phyloP scores from a whole-genome alignment of 164 flowering plant genomes.

The Kalanchoe fedtschenkoi region DNA sequence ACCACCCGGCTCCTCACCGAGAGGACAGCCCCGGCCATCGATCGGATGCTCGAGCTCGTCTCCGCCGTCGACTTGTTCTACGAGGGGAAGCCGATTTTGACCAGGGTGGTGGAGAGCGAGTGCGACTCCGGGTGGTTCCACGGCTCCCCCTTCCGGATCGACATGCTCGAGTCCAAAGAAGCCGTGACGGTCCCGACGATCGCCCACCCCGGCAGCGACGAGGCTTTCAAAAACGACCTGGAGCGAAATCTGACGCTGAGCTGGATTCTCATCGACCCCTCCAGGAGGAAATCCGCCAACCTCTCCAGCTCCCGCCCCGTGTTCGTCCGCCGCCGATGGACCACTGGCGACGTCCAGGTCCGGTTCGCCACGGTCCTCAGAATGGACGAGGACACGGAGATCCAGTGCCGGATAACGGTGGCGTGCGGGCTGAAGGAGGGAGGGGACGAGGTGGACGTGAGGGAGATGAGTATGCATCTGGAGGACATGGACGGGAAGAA shows the following conservation, averaged over 20 bases:
- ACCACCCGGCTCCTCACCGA: neutral
- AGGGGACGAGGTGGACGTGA: slow-evolving; percentile 36
- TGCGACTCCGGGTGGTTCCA: slow-evolving; percentile 41
- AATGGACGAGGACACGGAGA: slow-evolving; percentile 9
- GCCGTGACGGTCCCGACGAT: slow-evolving; percentile 25
- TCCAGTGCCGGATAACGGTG: slow-evolving; percentile 6
- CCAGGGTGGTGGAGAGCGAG: slow-evolving; percentile 34
- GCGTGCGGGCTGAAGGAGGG: slow-evolving; percentile 13
- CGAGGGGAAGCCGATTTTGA: slow-evolving; percentile 27
- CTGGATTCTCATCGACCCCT: slow-evolving; percentile 35
- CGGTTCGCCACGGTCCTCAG: slow-evolving; percentile 31
- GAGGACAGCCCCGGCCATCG: neutral
- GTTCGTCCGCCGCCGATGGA: slow-evolving; percentile 50
- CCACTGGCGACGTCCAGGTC: slow-evolving; percentile 39
- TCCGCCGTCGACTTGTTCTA: slow-evolving; percentile 76
- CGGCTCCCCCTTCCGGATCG: slow-evolving; percentile 46
- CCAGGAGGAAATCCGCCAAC: slow-evolving; percentile 34
- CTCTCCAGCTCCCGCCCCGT: slow-evolving; percentile 46
- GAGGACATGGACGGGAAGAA: slow-evolving; percentile 64
- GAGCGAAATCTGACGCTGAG: slow-evolving; percentile 25
- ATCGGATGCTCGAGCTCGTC: slow-evolving; percentile 22
- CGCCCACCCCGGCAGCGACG: slow-evolving; percentile 6
- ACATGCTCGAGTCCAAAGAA: slow-evolving; percentile 46
- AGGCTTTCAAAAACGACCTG: slow-evolving; percentile 14
- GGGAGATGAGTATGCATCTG: slow-evolving; percentile 56